Evolutionary conservation across 192 early-diverging fungal genomes (phyloP), one percentile per base, ranked within the genome.

Genomic region (Chytriomyces sp.): DNA sequence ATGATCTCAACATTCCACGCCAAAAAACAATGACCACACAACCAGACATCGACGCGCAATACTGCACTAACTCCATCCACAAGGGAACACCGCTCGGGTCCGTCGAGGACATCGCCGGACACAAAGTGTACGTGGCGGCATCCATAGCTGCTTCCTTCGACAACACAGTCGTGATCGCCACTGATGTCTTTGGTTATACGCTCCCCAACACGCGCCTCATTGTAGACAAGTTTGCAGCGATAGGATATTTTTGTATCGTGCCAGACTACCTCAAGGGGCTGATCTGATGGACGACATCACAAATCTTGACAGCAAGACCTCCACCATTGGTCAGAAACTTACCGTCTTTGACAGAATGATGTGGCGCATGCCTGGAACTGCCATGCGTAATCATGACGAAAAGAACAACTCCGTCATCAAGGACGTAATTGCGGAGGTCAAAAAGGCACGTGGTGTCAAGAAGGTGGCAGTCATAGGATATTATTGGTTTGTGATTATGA

Each of bases 101-200:
- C 28, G 30, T 55, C 10, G 55, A 54, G 39, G 52, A 39, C 38
- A 67, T 77, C 36, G 69, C 52, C 17, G 73, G 74, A 1, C 59
- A 77, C 69, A 41, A 30, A 33, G 32, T 28, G 52, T 79, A 79
- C 52, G 56, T 79, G 4, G 66, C 74, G 12, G 4, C n/a, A 1
- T 62, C 74, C 4, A 19, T 12, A 17, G 17, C 30, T 26, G 28
- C 7, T n/a, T 17, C 14, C 14, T 37, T 4, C 12, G 28, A 14
- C 33, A 22, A 8, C n/a, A 39, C 17, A 26, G 65, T 79, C 7
- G 41, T 79, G 30, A 72, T 79, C 17, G 59, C 55, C 30, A 71
- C 74, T 0, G 78, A 79, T 44, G 58, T 79, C 36, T 79, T 79
- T 63, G 78, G 78, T 22, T 76, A 65, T 69, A 79, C 25, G 55